Base-by-base conservation (phyloP, 257 asterid genomes). In the Cordia subcordata region DNA sequence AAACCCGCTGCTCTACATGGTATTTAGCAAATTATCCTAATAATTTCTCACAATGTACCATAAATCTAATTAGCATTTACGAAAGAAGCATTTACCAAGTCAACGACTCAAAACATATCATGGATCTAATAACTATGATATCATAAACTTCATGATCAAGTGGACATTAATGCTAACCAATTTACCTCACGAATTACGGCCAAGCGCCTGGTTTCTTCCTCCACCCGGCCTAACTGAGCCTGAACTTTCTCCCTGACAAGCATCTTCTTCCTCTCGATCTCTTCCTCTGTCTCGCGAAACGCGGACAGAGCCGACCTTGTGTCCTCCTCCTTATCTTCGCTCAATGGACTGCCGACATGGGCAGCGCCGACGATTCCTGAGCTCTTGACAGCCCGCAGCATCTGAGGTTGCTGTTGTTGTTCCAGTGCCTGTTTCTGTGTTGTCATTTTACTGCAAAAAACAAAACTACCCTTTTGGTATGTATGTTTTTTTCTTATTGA, bases 181-280 rank as follows among this genome's bases (percentile, higher is more conserved):
- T 68, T 76, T 74, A 87, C 98, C 76, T 90, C 84, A 1, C 91
- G 96, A 66, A 90, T 85, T 68, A 85, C 84, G 33, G 95, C 85
- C 47, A 90, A 78, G 18, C 85, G 85, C 57, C 69, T 87, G 8
- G 95, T 82, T 60, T 90, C 95, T 65, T 81, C 95, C 72, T 83
- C 96, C 0, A 87, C 96, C 1, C 91, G 96, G 64, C 96, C 94
- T 38, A 90, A 52, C 52, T 82, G 94, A 23, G 90, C 81, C 44
- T 90, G 85, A 17, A 90, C 94, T 60, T 64, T 83, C 37, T 79
- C 91, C 27, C 84, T 42, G 1, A 90, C 85, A 65, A 77, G 84
- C 17, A 63, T 61, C 61, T 84, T 87, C 79, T 72, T 82, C 76
- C 68, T 83, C 81, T 87, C 98, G 5, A 90, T 85, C 81, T 90